phyloP scores from a whole-genome alignment of 495 filamentous ascomycete species.

The Talaromyces liani region DNA sequence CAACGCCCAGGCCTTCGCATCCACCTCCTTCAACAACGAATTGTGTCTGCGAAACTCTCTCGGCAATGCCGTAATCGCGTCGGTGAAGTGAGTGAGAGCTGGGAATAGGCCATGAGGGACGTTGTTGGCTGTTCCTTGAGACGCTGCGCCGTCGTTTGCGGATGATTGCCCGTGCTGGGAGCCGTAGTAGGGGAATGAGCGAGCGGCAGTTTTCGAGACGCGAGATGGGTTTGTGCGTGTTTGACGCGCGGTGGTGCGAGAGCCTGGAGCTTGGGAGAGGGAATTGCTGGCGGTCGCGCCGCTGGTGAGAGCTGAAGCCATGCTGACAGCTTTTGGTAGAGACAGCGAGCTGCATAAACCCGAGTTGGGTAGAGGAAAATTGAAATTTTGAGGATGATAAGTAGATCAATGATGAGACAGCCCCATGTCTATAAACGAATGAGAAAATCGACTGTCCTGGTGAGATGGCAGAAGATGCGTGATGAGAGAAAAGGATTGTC shows the following conservation, averaged over 20 bases:
- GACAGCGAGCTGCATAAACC: background rate
- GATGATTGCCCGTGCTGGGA: slow-evolving; percentile 18
- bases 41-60: slow-evolving; percentile 93
- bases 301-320: slow-evolving; percentile 7
- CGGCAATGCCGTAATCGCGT: slow-evolving; percentile 85
- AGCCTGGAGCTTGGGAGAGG: slow-evolving; percentile 26
- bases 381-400: background rate
- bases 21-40: slow-evolving; percentile 90
- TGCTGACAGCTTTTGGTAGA: background rate
- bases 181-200: slow-evolving; percentile 40
- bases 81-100: slow-evolving; percentile 88
- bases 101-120: slow-evolving; percentile 69
- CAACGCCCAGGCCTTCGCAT: slow-evolving; percentile 68
- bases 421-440: background rate
- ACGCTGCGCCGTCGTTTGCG: slow-evolving; percentile 18
- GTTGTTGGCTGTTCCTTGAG: slow-evolving; percentile 14
- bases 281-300: slow-evolving; percentile 11
- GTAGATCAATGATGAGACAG: background rate
- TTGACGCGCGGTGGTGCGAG: slow-evolving; percentile 50
- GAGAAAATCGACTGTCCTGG: background rate
- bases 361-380: background rate
- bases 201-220: slow-evolving; percentile 48
- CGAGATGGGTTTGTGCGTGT: slow-evolving; percentile 55
- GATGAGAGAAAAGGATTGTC: background rate
- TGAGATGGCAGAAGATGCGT: background rate